Evolutionary conservation across 2,329 filamentous ascomycete genomes (phyloP).

Genomic region (Apiospora pterosperma): DNA sequence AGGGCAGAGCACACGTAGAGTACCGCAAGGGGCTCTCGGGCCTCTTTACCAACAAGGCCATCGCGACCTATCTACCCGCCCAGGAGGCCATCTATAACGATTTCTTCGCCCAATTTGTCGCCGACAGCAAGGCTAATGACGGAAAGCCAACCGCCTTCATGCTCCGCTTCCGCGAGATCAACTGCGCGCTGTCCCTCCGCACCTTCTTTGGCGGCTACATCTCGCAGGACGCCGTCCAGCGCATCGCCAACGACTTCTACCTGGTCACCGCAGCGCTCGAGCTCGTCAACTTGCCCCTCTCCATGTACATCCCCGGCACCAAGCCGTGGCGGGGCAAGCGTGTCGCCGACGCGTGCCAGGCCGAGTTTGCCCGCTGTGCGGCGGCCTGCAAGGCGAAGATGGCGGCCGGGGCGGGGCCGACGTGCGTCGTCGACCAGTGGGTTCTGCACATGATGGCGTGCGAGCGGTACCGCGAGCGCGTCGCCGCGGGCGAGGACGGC

Average conservation of each 20-base stretch:
- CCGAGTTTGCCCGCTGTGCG: slow-evolving; percentile 68
- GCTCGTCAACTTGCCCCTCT: slow-evolving; percentile 70
- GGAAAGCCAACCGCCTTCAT: slow-evolving; percentile 65
- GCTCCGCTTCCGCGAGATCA: slow-evolving; percentile 70
- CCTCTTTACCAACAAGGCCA: slow-evolving; percentile 70
- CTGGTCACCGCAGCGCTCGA: slow-evolving; percentile 74
- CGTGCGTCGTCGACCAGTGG: slow-evolving; percentile 78
- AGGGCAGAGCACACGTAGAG: slow-evolving; percentile 73
- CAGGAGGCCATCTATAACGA: slow-evolving; percentile 70
- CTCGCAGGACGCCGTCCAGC: slow-evolving; percentile 66
- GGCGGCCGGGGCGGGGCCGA: slow-evolving; percentile 63
- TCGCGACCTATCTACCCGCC: slow-evolving; percentile 67
- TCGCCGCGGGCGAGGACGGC: slow-evolving; percentile 55
- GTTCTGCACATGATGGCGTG: slow-evolving; percentile 71
- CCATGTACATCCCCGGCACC: slow-evolving; percentile 70
- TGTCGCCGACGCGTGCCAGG: slow-evolving; percentile 66
- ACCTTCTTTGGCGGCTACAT: slow-evolving; percentile 83
- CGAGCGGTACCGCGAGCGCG: slow-evolving; percentile 59
- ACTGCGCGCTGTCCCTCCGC: slow-evolving; percentile 73
- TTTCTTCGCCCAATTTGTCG: slow-evolving; percentile 67
- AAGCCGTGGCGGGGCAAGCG: slow-evolving; percentile 78
- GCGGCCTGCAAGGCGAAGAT: slow-evolving; percentile 70
- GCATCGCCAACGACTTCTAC: slow-evolving; percentile 77
- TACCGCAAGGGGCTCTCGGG: slow-evolving; percentile 73
- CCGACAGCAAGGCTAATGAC: slow-evolving; percentile 49